phyloP scores from a whole-genome alignment of 352 stramenopile species.

The Globisporangium rhizosaccharum region DNA sequence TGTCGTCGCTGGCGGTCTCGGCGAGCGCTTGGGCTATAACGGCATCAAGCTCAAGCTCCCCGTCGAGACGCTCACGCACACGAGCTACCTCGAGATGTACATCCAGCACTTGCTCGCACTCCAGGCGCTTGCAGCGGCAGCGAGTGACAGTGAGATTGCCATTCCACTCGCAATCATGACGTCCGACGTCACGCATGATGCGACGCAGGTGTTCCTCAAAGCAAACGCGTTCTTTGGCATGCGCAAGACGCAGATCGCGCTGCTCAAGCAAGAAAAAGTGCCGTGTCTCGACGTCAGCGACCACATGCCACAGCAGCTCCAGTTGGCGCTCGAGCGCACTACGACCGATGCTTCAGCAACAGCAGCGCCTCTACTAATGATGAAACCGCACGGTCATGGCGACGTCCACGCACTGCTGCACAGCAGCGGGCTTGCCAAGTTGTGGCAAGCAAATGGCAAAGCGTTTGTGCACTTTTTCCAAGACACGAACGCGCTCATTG shows the following conservation, averaged over 20 bases:
- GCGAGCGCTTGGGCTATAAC: constrained; percentile 95
- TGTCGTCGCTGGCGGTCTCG: constrained; percentile 95
- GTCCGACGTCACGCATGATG: constrained; percentile 92
- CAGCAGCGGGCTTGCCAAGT: constrained; percentile 52
- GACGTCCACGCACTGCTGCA: constrained; percentile 96
- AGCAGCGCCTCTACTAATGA: constrained; percentile 38
- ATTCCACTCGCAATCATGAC: constrained; percentile 98
- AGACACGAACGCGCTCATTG: constrained; percentile 96
- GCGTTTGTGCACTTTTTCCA: constrained; percentile 93
- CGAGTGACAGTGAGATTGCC: constrained; percentile 12
- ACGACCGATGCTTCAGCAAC: constrained; percentile 20
- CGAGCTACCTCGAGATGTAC: constrained; percentile 92
- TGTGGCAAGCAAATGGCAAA: constrained; percentile 76
- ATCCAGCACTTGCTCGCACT: constrained; percentile 92
- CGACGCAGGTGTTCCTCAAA: constrained; percentile 86
- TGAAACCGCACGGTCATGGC: constrained; percentile 98
- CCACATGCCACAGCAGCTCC: constrained; percentile 57
- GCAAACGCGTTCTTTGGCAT: constrained; percentile 95
- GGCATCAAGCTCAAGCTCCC: constrained; percentile 96
- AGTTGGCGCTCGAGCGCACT: constrained; percentile 59
- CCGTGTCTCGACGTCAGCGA: constrained; percentile 53
- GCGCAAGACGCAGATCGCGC: constrained; percentile 83
- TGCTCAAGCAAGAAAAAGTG: constrained; percentile 98
- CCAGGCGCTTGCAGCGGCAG: constrained; percentile 41
- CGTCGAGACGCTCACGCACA: constrained; percentile 88